These are phyloP conservation scores for Acarospora socialis DNA, from an alignment of 2,329 filamentous ascomycete genomes.

Conservation along the genomic window DNA sequence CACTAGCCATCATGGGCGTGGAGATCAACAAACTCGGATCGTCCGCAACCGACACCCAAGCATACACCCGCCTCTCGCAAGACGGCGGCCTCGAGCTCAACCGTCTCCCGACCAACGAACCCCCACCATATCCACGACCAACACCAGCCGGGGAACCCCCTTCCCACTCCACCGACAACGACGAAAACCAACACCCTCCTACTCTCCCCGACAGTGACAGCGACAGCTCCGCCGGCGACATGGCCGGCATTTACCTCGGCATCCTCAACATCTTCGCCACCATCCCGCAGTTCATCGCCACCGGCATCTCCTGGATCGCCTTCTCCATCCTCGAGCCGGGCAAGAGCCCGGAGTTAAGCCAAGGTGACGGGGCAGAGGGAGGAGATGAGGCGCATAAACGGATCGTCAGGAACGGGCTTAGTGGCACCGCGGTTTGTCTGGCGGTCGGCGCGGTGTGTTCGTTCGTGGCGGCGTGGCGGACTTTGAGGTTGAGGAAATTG, in stretches of 20 bases:
- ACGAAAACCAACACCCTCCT: too few relatives aligned
- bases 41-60: neutral
- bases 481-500: constrained; percentile 2
- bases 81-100: neutral
- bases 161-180: neutral
- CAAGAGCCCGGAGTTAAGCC: constrained; percentile 4
- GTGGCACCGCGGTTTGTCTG: constrained; percentile 6
- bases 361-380: too few relatives aligned
- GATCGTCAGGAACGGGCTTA: neutral
- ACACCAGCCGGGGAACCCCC: neutral
- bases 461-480: constrained; percentile 3
- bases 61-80: neutral
- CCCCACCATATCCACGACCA: too few relatives aligned
- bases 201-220: neutral
- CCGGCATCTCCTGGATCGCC: neutral
- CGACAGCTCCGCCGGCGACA: neutral
- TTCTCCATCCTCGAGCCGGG: constrained; percentile 7
- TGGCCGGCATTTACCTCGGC: constrained; percentile 5
- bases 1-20: constrained; percentile 6
- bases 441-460: constrained; percentile 6
- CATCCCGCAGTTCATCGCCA: constrained; percentile 6
- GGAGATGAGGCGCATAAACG: neutral
- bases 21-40: constrained; percentile 7
- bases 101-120: neutral
- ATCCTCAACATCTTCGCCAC: constrained; percentile 9